Evolutionary conservation across 495 filamentous ascomycete genomes (phyloP).

Genomic region (Tuber umbilicatum): DNA sequence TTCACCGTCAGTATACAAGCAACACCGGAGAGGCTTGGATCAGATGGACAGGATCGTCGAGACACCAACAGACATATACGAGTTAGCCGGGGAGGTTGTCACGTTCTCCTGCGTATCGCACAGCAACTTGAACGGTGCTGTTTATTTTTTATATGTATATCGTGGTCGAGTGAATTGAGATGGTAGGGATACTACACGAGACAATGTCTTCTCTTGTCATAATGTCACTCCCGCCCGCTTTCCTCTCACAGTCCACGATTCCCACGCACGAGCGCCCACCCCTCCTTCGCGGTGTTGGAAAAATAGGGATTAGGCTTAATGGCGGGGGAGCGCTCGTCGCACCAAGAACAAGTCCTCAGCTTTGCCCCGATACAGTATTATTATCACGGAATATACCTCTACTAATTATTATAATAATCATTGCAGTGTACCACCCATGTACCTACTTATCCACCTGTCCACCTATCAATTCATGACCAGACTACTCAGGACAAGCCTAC

Average conservation of each 20-base stretch:
- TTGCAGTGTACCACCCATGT: too few relatives aligned
- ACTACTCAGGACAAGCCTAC: not conserved
- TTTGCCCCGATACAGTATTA: too few relatives aligned
- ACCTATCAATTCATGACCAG: too few relatives aligned
- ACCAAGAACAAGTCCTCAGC: too few relatives aligned
- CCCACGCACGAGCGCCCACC: not conserved
- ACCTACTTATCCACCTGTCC: too few relatives aligned
- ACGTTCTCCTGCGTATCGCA: not conserved
- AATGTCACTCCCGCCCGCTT: not conserved
- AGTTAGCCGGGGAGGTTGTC: not conserved
- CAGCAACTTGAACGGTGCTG: not conserved
- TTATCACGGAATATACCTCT: too few relatives aligned
- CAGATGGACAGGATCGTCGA: accelerated
- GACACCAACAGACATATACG: not conserved
- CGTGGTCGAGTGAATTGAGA: not conserved
- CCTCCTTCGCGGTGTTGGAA: not conserved
- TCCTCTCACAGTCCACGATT: not conserved
- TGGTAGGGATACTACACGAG: not conserved
- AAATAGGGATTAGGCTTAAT: not conserved
- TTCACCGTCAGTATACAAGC: not conserved
- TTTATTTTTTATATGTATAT: not conserved
- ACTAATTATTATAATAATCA: too few relatives aligned
- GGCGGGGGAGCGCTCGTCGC: too few relatives aligned
- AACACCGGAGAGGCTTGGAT: not conserved
- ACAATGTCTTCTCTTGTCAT: not conserved